Base-by-base conservation (phyloP, 768 basidiomycete genomes). In the Tylopilus cervinicoccineus region DNA sequence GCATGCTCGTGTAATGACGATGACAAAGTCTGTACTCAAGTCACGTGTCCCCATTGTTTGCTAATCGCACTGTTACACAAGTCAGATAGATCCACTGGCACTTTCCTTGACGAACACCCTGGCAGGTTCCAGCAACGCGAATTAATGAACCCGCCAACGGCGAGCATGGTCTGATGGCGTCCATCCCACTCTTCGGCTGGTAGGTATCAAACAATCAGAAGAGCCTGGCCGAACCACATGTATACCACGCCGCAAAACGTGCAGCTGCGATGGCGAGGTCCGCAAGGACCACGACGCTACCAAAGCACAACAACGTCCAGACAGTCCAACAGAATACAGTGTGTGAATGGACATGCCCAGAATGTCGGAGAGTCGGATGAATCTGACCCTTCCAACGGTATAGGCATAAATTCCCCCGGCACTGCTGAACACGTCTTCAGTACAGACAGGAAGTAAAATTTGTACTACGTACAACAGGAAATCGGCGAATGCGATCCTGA, bases 231-330 rank as follows among this genome's bases (percentile, higher is more conserved):
- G 63, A 23, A 23, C 78, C 77, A 52, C 79, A 78, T 13, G 79
- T 79, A 55, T 76, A 81, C 77, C 79, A 80, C n/a, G 75, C 71
- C 8, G 79, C 78, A 51, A 81, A 80, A 19, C 80, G 64, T 16
- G 77, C 67, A 9, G 78, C 78, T 12, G 76, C 62, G 50, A 80
- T 75, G 8, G 13, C 75, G 41, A 80, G 61, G 19, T 79, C 56
- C 57, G 76, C 77, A 1, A 76, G 75, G 24, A 73, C 53, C 4
- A 69, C 63, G 23, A 60, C 55, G 17, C 49, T 38, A 17, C 47
- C 12, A 39, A 76, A 61, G 52, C 77, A 79, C 4, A 80, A 62
- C 6, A 54, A 46, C 31, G 61, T 62, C 79, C 79, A 79, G 1
- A 70, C 65, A 9, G 60, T 53, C 78, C 79, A 80, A 20, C 77